phyloP scores from a whole-genome alignment of 306 rosid genomes.

The Vigna reflexopilosa region DNA sequence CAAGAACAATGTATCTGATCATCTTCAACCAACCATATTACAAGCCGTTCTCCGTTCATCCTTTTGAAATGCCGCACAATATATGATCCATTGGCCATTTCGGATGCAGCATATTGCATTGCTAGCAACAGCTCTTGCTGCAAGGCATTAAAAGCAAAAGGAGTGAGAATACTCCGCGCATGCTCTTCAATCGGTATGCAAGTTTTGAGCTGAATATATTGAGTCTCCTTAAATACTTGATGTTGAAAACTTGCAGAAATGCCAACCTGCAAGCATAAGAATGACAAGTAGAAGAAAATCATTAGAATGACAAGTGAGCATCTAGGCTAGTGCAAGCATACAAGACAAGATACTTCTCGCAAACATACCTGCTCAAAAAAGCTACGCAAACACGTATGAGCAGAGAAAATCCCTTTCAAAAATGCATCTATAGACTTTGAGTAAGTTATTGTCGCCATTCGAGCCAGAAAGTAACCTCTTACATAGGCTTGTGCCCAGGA shows the following conservation, averaged over 20 bases:
- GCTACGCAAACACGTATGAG: constrained; percentile 81
- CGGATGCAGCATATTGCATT: constrained; percentile 86
- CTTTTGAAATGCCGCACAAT: constrained; percentile 79
- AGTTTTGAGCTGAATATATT: constrained; percentile 67
- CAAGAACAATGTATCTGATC: constrained; percentile 92
- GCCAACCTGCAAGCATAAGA: constrained; percentile 61
- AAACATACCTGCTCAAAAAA: constrained; percentile 84
- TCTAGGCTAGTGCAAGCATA: constrained; percentile 5
- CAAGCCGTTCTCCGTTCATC: constrained; percentile 71
- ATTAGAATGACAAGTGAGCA: constrained; percentile 26
- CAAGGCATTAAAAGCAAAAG: constrained; percentile 82
- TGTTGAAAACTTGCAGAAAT: constrained; percentile 67
- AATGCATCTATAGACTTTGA: constrained; percentile 68
- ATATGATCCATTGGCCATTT: constrained; percentile 79
- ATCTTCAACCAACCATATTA: constrained; percentile 77
- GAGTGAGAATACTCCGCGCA: constrained; percentile 77
- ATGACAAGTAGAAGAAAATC: constrained; percentile 38
- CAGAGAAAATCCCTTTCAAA: constrained; percentile 68
- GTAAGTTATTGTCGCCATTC: constrained; percentile 66
- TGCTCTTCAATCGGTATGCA: constrained; percentile 91
- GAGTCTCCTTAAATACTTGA: constrained; percentile 68
- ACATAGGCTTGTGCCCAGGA: constrained; percentile 80
- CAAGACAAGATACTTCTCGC: constrained; percentile 8
- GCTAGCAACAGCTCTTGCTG: constrained; percentile 75
- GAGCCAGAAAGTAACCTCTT: constrained; percentile 83